Conservation (phyloP, 1,284 basidiomycete species). For the Mixia osmundae region DNA sequence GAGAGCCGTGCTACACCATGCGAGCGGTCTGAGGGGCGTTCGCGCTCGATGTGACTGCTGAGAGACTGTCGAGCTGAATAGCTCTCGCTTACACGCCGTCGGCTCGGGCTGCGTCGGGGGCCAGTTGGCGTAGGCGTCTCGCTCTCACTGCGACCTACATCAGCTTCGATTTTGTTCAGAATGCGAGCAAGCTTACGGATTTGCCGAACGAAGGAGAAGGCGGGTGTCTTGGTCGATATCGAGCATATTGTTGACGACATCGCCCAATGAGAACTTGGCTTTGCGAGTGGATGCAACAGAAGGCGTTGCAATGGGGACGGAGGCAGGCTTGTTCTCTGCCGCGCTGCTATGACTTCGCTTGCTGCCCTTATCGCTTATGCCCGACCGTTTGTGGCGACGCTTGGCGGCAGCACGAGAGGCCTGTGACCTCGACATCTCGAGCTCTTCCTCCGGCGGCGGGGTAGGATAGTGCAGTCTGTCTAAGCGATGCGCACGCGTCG, state of each 20-base stretch:
- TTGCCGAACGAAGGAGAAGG: neutral
- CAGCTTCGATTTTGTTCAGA: no score
- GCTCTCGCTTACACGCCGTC: neutral
- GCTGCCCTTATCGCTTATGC: slow-evolving; percentile 9
- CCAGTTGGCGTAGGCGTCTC: no score
- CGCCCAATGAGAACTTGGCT: neutral
- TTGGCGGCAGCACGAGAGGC: slow-evolving; percentile 1
- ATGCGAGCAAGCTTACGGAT: no score
- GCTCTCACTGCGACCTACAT: no score
- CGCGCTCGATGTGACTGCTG: slow-evolving; percentile 1
- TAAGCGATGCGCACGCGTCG: no score
- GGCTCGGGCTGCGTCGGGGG: no score
- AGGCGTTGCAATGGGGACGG: neutral
- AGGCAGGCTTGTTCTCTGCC: neutral
- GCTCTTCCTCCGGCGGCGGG: no score
- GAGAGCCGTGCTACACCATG: no score
- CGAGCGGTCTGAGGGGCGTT: neutral
- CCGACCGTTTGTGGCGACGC: slow-evolving; percentile 6
- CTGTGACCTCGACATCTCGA: no score
- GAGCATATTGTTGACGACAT: no score
- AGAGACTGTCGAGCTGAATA: slow-evolving; percentile 2
- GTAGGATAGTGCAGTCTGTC: no score
- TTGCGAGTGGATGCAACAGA: neutral
- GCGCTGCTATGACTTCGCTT: slow-evolving; percentile 7
- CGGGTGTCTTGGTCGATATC: neutral